Percentiles rank a stretch among this genome's conserved stretches.
phyloP scores from a whole-genome alignment of 768 basidiomycete species.

The Amanita polypyramis region DNA sequence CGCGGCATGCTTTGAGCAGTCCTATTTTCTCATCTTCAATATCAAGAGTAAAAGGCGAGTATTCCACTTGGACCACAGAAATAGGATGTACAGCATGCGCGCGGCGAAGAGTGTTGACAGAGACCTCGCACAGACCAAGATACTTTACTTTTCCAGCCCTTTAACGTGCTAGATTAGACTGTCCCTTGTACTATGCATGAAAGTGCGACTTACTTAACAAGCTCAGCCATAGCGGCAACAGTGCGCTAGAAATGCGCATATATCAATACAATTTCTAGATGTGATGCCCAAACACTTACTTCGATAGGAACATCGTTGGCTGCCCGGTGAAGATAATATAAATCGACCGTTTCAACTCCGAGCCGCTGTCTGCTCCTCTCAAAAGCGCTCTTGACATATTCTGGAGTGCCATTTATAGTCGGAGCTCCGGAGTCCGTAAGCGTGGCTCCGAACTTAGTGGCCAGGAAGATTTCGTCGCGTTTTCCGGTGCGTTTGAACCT shows the following conservation, averaged over 20 bases:
- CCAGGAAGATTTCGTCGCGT: conserved; percentile 45
- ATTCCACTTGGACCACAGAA: conserved; percentile 34
- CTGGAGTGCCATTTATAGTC: conserved; percentile 21
- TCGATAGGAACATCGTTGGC: conserved; percentile 19
- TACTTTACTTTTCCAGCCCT: too few species aligned
- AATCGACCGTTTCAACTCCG: too few species aligned
- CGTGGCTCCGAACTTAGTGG: conserved; percentile 38
- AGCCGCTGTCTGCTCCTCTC: too few species aligned
- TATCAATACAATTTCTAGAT: not conserved
- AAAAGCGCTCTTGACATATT: too few species aligned
- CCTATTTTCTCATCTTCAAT: conserved; percentile 29
- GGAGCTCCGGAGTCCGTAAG: conserved; percentile 7
- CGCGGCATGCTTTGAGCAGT: too few species aligned
- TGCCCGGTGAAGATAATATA: conserved; percentile 20
- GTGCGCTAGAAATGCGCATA: conserved; percentile 13
- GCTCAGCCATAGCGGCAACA: conserved; percentile 25
- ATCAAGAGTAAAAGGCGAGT: conserved; percentile 31
- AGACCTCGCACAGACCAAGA: conserved; percentile 42
- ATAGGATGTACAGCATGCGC: conserved; percentile 37
- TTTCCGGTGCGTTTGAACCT: conserved; percentile 45
- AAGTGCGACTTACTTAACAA: conserved; percentile 22
- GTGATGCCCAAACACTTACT: too few species aligned
- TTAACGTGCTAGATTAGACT: conserved; percentile 24
- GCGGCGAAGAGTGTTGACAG: conserved; percentile 31
- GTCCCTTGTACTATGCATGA: too few species aligned